Base-by-base conservation (phyloP, 768 basidiomycete genomes). In the Russula griseocarnosa region DNA sequence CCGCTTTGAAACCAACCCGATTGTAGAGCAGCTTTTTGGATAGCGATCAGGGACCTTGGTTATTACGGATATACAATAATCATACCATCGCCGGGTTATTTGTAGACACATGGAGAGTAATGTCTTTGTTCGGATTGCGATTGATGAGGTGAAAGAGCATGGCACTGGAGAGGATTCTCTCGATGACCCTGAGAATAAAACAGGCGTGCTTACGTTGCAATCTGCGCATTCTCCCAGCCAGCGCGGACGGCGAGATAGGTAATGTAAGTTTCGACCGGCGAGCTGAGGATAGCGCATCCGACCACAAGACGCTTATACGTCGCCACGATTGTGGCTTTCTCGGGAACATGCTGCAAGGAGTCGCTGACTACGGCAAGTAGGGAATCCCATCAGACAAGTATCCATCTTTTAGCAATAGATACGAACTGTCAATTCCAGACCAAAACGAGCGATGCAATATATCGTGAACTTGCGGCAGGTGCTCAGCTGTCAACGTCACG, bases 1-100 rank as follows among this genome's bases (percentile, higher is more conserved):
- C 90, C 0, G 88, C 87, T 68, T 93, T 92, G 79, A 93, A 92
- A 30, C 91, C 90, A 69, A 93, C 92, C 55, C 84, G 86, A 66
- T 93, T 92, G 74, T 92, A 93, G 20, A 93, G 73, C 5, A 92
- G 75, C 90, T 91, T 55, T 57, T 50, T 9, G 10, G 65, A 38
- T 68, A 64, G 67, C 67, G 50, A 53, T 58, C 34, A 46, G 26
- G 57, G 18, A 42, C 40, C 46, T 32, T 60, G 34, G 42, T 8
- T 2, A 40, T 47, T 32, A 40, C 14, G 38, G 34, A 60, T 14
- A 7, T 36, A 54, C 22, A 53, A 36, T 36, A 11, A 51, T 24
- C 75, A 50, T 69, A 88, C 88, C 87, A 90, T 88, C 22, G 90
- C 91, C 6, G 89, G 83, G 69, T 83, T 92, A 69, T 88, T 90